A percentile compares a stretch with the other conserved stretches of the same genome.
phyloP scores from a whole-genome alignment of 1,284 basidiomycete species.

The Malassezia slooffiae region DNA sequence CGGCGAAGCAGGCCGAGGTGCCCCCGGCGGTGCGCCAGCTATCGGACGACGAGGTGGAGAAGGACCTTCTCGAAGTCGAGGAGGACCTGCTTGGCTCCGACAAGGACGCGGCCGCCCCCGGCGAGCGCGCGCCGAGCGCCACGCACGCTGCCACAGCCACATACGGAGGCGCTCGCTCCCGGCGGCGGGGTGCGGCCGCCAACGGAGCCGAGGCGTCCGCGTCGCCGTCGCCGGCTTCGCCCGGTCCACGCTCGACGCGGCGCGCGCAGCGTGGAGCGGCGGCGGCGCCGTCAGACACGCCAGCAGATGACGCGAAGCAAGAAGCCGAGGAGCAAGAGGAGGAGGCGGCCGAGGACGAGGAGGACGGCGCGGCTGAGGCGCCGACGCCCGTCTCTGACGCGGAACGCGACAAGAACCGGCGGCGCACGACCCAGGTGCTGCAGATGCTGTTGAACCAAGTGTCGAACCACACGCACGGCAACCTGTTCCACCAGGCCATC shows the following conservation, averaged over 20 bases:
- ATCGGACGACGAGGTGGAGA: conserved; percentile 2
- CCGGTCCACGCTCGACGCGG: no score
- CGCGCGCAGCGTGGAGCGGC: no score
- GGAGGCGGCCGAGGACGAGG: conserved; percentile 16
- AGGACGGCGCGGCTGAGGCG: conserved; percentile 14
- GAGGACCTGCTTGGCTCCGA: conserved; percentile 11
- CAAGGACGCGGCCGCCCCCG: neutral
- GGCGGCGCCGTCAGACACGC: no score
- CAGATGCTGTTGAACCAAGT: conserved; percentile 39
- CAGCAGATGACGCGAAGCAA: neutral
- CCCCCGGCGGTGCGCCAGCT: neutral
- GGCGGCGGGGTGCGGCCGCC: no score
- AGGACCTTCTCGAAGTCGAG: conserved; percentile 11
- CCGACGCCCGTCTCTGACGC: conserved; percentile 8
- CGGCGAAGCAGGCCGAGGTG: neutral
- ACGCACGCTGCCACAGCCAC: neutral
- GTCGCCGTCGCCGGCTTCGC: no score
- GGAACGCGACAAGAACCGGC: conserved; percentile 22
- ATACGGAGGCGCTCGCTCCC: neutral
- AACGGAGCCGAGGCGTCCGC: no score
- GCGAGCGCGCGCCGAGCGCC: neutral
- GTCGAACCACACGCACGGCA: conserved; percentile 40
- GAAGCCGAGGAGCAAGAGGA: conserved; percentile 10
- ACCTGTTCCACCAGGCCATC: conserved; percentile 41
- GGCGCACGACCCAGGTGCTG: conserved; percentile 34